Evolutionary conservation across 148 eudicot species (phyloP).

Genomic region (Rhododendron vialii): DNA sequence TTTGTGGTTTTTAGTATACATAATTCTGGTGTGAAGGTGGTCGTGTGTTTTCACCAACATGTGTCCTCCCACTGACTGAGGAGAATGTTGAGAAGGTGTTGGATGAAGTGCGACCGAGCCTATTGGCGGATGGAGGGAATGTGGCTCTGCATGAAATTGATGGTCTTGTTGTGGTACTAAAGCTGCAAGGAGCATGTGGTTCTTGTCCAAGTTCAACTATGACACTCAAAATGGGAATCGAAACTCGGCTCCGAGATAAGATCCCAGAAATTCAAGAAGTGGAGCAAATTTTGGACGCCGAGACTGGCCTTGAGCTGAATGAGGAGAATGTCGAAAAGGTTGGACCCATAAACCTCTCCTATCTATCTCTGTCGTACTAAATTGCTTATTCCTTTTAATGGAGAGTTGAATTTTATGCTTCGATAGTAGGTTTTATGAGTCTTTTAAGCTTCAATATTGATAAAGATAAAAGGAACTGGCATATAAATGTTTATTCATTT

Average conservation of each 20-base stretch:
- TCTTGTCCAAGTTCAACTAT: constrained; percentile 97
- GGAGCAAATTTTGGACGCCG: constrained; percentile 77
- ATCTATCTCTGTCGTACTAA: background rate
- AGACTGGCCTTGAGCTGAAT: constrained; percentile 87
- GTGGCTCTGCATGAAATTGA: constrained; percentile 89
- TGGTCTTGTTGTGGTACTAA: constrained; percentile 81
- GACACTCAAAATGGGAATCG: constrained; percentile 90
- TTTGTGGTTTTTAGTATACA: background rate
- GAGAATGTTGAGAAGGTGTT: constrained; percentile 90
- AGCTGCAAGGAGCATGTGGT: constrained; percentile 95
- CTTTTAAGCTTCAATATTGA: background rate
- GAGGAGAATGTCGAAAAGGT: constrained; percentile 92
- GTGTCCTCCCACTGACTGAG: constrained; percentile 79
- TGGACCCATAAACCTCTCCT: background rate
- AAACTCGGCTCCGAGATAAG: constrained; percentile 72
- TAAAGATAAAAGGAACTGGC: background rate
- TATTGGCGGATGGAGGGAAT: constrained; percentile 96
- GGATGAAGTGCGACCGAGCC: constrained; percentile 84
- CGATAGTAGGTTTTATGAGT: background rate
- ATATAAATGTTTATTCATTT: background rate
- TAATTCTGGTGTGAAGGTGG: constrained; percentile 23
- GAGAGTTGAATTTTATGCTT: background rate
- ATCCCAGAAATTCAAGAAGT: constrained; percentile 86
- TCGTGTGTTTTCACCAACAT: constrained; percentile 46
- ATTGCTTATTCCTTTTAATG: background rate